Evolutionary conservation across 768 basidiomycete species (phyloP).

Genomic region (Calocybe gangraenosa): DNA sequence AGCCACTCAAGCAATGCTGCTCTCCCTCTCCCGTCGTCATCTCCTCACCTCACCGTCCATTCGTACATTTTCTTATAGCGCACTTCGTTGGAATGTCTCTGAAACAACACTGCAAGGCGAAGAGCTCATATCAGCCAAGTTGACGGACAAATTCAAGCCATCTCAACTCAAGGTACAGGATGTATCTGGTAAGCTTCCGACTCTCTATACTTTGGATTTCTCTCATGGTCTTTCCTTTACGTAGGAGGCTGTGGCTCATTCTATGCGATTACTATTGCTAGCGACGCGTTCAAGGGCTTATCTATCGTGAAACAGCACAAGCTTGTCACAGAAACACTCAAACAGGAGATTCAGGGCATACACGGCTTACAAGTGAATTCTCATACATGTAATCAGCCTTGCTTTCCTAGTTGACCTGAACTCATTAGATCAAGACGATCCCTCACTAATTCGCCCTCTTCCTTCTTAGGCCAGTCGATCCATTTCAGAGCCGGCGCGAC

Average conservation of each 20-base stretch:
- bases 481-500: no score
- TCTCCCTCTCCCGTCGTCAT: constrained; percentile 29
- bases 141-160: constrained; percentile 73
- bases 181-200: constrained; percentile 67
- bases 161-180: constrained; percentile 85
- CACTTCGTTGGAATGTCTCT: constrained; percentile 15
- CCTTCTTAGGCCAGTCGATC: no score
- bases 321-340: constrained; percentile 80
- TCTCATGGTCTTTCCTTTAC: not conserved
- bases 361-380: constrained; percentile 83
- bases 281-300: constrained; percentile 80
- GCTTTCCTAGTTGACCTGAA: no score
- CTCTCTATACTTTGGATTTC: not conserved
- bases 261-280: constrained; percentile 88
- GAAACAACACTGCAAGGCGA: constrained; percentile 49
- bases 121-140: constrained; percentile 63
- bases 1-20: constrained; percentile 16
- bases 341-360: constrained; percentile 85
- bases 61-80: constrained; percentile 27
- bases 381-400: no score
- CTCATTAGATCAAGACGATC: no score
- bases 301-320: constrained; percentile 91
- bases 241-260: constrained; percentile 96
- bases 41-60: constrained; percentile 22
- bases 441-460: no score